Percentiles rank a stretch among this genome's conserved stretches.
Conservation (phyloP, 1,284 basidiomycete genomes). For the Somion occarium region DNA sequence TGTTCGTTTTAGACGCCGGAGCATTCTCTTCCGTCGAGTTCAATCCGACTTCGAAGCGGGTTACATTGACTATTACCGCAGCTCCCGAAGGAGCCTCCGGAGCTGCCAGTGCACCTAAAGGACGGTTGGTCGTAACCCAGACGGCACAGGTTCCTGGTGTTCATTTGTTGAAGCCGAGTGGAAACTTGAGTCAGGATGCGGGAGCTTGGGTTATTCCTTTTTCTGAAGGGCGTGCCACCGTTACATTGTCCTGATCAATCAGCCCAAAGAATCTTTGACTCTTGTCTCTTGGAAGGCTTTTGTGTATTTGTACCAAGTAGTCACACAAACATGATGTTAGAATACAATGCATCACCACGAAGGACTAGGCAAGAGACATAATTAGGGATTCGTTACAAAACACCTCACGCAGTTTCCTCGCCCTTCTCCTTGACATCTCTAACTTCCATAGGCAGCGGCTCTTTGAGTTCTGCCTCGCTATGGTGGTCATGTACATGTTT, state of each 20-base stretch:
- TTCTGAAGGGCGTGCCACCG: conserved; percentile 19
- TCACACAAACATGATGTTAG: too few species aligned
- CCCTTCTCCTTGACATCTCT: conserved; percentile 24
- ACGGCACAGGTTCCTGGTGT: conserved; percentile 38
- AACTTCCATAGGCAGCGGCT: conserved; percentile 15
- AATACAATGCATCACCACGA: too few species aligned
- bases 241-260: conserved; percentile 22
- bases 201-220: conserved; percentile 48
- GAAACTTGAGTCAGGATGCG: conserved; percentile 35
- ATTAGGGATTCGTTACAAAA: too few species aligned
- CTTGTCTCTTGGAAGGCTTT: neutral
- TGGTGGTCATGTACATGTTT: conserved; percentile 27
- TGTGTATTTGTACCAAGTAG: too few species aligned
- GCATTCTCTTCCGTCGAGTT: conserved; percentile 45
- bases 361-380: too few species aligned
- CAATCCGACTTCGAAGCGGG: conserved; percentile 33
- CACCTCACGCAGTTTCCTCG: conserved; percentile 7
- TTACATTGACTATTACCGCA: conserved; percentile 38
- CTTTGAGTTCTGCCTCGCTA: conserved; percentile 9
- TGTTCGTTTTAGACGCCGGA: conserved; percentile 49
- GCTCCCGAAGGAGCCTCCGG: conserved; percentile 32
- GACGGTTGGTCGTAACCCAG: conserved; percentile 42
- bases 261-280: conserved; percentile 3
- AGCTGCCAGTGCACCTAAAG: conserved; percentile 44
- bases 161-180: conserved; percentile 35